Percentiles rank a stretch among this genome's conserved stretches.
phyloP scores from a whole-genome alignment of 2,329 filamentous ascomycete species.

The Leptographium procerum region DNA sequence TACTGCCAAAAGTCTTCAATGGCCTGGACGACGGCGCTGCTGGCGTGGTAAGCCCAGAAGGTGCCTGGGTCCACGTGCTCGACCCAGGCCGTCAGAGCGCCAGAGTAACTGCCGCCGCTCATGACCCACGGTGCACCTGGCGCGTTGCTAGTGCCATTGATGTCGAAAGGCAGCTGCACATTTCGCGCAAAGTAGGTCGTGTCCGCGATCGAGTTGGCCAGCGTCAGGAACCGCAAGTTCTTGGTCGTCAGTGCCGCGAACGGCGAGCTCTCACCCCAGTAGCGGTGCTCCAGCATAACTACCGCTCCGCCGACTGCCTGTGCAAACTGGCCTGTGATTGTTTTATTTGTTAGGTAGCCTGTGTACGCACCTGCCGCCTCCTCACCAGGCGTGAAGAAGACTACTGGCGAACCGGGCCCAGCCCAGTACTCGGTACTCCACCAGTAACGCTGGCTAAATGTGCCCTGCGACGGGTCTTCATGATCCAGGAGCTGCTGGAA shows the following conservation, averaged over 20 bases:
- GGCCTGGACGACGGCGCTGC: constrained; percentile 42
- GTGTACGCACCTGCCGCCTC: constrained; percentile 21
- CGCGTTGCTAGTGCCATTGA: constrained; percentile 32
- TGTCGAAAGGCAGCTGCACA: constrained; percentile 39
- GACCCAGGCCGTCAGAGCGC: constrained; percentile 42
- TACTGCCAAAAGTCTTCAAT: constrained; percentile 44
- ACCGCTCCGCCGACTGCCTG: constrained; percentile 28
- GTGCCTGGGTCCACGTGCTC: constrained; percentile 39
- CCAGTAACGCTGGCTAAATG: constrained; percentile 30
- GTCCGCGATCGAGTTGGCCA: constrained; percentile 30
- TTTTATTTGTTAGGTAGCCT: constrained; percentile 37
- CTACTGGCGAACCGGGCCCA: constrained; percentile 27
- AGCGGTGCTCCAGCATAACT: constrained; percentile 29
- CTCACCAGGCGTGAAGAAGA: constrained; percentile 30
- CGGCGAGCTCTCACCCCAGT: constrained; percentile 30
- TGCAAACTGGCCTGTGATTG: constrained; percentile 26
- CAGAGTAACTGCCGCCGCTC: constrained; percentile 43
- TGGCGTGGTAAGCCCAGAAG: constrained; percentile 47
- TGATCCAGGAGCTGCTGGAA: constrained; percentile 32
- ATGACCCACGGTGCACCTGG: constrained; percentile 42
- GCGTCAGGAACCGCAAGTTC: constrained; percentile 27
- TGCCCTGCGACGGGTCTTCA: constrained; percentile 25
- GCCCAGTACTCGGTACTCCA: constrained; percentile 27
- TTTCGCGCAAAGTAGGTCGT: constrained; percentile 28
- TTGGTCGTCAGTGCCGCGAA: constrained; percentile 22